Percentiles rank a stretch among this genome's conserved stretches.
These are phyloP conservation scores for Silybum marianum DNA, from an alignment of 129 eudicot genomes.

Conservation along the genomic window DNA sequence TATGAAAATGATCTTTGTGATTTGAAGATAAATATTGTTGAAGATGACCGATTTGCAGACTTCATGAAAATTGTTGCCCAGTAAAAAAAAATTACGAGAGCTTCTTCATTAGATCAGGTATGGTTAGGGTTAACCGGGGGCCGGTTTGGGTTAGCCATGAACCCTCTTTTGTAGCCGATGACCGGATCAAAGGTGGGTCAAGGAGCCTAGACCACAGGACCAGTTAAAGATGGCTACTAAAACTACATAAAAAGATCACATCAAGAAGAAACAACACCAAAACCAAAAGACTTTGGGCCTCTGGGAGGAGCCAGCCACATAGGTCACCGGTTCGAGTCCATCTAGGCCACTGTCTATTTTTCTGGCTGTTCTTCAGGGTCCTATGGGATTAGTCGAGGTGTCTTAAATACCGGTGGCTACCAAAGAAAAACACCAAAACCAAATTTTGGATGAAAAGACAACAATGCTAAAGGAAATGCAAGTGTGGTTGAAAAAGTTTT, in stretches of 20 bases:
- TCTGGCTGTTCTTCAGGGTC: not conserved
- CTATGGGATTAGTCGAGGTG: not conserved
- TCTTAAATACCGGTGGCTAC: not conserved
- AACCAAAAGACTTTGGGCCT: not conserved
- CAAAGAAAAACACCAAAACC: not conserved
- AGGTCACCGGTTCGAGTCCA: not conserved
- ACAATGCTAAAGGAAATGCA: not conserved
- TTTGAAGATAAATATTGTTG: constrained; percentile 22
- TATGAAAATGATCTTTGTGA: not conserved
- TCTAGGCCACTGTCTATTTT: not conserved
- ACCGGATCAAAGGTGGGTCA: not conserved
- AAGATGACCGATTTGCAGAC: constrained; percentile 27
- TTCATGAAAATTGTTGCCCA: constrained; percentile 27
- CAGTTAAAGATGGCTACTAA: not conserved
- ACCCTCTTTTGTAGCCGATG: not conserved
- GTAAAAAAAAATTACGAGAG: not conserved
- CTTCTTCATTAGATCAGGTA: not conserved
- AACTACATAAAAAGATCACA: not conserved
- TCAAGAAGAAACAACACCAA: not conserved
- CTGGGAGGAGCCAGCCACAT: not conserved
- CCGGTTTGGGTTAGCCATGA: not conserved
- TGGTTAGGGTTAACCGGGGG: not conserved
- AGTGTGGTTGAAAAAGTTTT: not conserved
- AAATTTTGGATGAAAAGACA: not conserved
- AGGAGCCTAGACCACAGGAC: not conserved